Evolutionary conservation across 2,329 filamentous ascomycete species (phyloP).

Genomic region (Alternaria metachromatica): DNA sequence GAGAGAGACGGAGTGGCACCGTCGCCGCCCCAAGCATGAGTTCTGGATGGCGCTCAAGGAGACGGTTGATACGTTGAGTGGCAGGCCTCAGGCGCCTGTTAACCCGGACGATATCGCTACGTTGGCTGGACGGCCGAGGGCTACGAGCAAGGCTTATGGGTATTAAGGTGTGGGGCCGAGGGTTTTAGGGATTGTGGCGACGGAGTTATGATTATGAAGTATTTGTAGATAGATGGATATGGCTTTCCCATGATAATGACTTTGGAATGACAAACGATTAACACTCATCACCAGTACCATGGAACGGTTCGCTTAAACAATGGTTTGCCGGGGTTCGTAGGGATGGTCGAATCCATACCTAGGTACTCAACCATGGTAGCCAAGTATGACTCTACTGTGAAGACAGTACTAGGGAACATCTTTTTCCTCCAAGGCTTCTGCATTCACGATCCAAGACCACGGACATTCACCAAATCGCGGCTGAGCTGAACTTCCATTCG

Average conservation of each 20-base stretch:
- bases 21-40: conserved; percentile 80
- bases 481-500: too few species aligned
- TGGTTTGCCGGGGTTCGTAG: too few species aligned
- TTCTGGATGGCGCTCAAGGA: conserved; percentile 85
- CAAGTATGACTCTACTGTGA: too few species aligned
- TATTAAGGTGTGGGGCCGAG: not conserved
- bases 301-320: too few species aligned
- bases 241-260: not conserved
- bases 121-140: conserved; percentile 24
- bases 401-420: too few species aligned
- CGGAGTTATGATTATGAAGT: not conserved
- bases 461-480: too few species aligned
- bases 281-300: not conserved
- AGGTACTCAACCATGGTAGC: too few species aligned
- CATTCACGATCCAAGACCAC: too few species aligned
- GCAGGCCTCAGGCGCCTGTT: conserved; percentile 47
- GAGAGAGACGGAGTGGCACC: conserved; percentile 88
- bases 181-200: not conserved
- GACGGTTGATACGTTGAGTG: conserved; percentile 84
- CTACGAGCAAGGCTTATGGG: not conserved
- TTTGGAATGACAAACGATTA: not conserved
- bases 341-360: too few species aligned
- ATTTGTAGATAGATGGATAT: conserved; percentile 7
- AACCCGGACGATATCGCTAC: conserved; percentile 28
- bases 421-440: too few species aligned